Evolutionary conservation across 208 protist species (phyloP), one percentile per base, ranked within the genome.

Genomic region (Leishmania lainsoni): DNA sequence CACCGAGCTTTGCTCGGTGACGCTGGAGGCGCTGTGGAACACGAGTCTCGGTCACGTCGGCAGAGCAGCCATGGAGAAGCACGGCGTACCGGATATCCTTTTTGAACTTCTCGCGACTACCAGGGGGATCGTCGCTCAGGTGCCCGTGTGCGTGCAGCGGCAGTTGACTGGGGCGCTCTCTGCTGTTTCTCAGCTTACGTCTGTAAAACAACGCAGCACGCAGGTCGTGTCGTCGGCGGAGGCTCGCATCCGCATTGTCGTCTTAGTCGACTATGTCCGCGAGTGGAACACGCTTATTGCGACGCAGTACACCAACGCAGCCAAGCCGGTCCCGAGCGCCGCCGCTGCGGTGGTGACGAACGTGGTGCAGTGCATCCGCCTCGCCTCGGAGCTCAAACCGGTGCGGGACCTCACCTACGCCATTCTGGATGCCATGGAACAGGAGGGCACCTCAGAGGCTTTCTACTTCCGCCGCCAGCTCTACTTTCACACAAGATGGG

Each of bases 401-500:
- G 89, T 93, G 56, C 94, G 94, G 3, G 87, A 92, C 66, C 86
- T 91, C 71, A 94, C 89, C 17, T 90, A 95, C 81, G 73, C 78
- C 29, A 86, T 87, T 48, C 32, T 97, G 22, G 69, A 89, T n/a
- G 78, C 78, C 16, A 70, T 93, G 54, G 84, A 78, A 45, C 65
- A 52, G 20, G 80, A 75, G 8, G 76, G 71, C 45, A 49, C 61
- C 17, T 83, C 61, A n/a, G 89, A 93, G 72, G 88, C 87, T 1
- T 95, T 95, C 61, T 90, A 95, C 74, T 85, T 97, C 72, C 88
- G 94, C 75, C 86, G 90, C 17, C 92, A 96, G 85, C 82, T 96
- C 5, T 97, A 93, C 87, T 96, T 87, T 78, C 78, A 83, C 72
- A 97, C 94, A 3, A 85, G 82, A 63, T 97, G 91, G 90, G 90